Conservation (phyloP, 768 basidiomycete genomes). For the Trametes gibbosa region DNA sequence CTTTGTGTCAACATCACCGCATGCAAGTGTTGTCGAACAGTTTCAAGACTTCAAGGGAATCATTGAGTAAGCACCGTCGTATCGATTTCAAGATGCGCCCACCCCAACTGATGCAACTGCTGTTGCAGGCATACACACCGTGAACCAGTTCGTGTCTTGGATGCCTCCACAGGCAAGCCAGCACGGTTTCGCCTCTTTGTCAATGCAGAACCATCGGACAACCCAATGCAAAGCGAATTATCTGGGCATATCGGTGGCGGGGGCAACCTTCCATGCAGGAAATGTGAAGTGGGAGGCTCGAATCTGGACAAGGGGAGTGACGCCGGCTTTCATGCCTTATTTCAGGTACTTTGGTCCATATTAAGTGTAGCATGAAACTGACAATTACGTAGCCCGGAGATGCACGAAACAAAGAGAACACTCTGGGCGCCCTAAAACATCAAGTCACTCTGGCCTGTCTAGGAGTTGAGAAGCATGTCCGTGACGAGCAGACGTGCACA, state of each 20-base stretch:
- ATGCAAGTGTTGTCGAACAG: slow-evolving; percentile 23
- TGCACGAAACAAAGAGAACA: neutral
- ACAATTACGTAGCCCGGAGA: neutral
- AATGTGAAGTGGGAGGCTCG: slow-evolving; percentile 16
- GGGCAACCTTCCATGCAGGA: slow-evolving; percentile 39
- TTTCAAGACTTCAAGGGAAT: neutral
- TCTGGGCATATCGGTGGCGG: slow-evolving; percentile 37
- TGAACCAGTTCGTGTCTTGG: neutral
- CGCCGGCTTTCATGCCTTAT: slow-evolving; percentile 2
- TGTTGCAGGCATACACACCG: neutral
- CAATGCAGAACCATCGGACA: slow-evolving; percentile 12
- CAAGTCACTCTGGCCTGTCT: slow-evolving; percentile 34
- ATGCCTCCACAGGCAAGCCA: neutral
- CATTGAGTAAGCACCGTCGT: neutral
- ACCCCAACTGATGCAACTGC: neutral
- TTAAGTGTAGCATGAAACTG: neutral
- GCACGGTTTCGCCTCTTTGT: neutral
- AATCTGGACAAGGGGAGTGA: neutral
- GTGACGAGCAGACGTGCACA: slow-evolving; percentile 29
- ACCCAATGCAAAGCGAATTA: slow-evolving; percentile 24
- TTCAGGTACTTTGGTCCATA: neutral
- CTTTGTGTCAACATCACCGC: slow-evolving; percentile 24
- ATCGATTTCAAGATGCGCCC: neutral
- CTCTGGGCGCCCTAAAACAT: neutral
- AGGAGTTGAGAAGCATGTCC: slow-evolving; percentile 31